phyloP scores from a whole-genome alignment of 2,329 filamentous ascomycete genomes.

The Hysterium pulicare region DNA sequence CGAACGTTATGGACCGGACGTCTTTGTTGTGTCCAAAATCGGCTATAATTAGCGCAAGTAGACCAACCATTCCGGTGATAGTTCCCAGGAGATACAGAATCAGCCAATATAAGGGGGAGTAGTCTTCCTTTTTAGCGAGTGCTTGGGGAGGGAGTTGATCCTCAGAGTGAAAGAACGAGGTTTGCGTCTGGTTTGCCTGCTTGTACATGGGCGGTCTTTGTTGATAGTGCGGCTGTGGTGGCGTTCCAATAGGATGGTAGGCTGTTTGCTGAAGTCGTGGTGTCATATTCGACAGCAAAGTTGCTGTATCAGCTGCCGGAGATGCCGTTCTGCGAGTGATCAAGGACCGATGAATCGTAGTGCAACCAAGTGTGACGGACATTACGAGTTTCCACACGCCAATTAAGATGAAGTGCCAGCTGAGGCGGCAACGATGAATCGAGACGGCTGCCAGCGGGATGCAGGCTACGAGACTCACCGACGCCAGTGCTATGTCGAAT shows the following conservation, averaged over 20 bases:
- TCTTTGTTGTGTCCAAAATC: slow-evolving; percentile 11
- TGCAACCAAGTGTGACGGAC: slow-evolving; percentile 10
- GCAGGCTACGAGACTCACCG: slow-evolving; percentile 8
- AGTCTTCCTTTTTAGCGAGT: not conserved
- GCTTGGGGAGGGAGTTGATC: not conserved
- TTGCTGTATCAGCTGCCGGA: not conserved
- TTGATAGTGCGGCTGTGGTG: slow-evolving; percentile 1
- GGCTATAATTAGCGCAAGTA: slow-evolving; percentile 9
- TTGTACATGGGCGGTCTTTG: slow-evolving; percentile 1
- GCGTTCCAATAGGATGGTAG: not conserved
- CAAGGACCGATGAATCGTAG: slow-evolving; percentile 13
- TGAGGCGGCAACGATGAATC: slow-evolving; percentile 14
- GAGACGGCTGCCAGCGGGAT: slow-evolving; percentile 12
- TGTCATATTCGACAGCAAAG: not conserved
- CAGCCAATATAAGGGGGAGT: slow-evolving; percentile 12
- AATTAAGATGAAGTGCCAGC: slow-evolving; percentile 16
- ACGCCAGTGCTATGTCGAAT: slow-evolving; percentile 10
- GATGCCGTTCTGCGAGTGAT: slow-evolving; percentile 1
- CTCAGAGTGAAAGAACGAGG: not conserved
- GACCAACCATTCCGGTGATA: slow-evolving; percentile 12
- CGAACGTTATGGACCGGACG: slow-evolving; percentile 10
- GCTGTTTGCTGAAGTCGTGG: not conserved
- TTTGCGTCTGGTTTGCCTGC: slow-evolving; percentile 1
- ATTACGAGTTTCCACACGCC: slow-evolving; percentile 15
- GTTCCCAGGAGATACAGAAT: slow-evolving; percentile 13